Evolutionary conservation across 352 stramenopile species (phyloP).

Genomic region (Aphanomyces astaci): DNA sequence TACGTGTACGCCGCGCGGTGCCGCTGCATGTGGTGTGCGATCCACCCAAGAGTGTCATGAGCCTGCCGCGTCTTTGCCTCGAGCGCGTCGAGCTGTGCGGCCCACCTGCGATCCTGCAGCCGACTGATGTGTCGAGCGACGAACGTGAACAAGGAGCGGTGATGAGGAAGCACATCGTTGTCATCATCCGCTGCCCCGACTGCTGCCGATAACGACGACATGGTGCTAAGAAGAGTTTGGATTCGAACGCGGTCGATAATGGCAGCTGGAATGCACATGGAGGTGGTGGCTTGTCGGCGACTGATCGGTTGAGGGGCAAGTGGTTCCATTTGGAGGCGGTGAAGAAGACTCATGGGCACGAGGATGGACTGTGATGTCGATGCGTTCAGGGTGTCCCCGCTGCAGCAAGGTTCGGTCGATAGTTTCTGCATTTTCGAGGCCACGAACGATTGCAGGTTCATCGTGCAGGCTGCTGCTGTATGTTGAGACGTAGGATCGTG

Average conservation of each 20-base stretch:
- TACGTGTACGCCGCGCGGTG: not conserved
- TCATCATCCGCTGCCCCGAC: not conserved
- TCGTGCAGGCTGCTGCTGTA: not conserved
- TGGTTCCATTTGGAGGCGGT: not conserved
- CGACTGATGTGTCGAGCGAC: slow-evolving; percentile 1
- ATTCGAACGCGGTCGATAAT: slow-evolving; percentile 16
- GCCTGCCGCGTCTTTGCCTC: not conserved
- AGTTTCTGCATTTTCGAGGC: not conserved
- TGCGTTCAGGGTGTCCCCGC: too few species aligned
- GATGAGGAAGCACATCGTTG: not conserved
- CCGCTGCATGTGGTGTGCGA: not conserved
- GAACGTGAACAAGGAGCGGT: slow-evolving; percentile 11
- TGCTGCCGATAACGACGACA: not conserved
- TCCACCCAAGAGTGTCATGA: not conserved
- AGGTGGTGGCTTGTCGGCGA: not conserved
- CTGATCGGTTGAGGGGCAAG: not conserved
- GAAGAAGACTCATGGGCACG: not conserved
- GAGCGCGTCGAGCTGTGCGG: not conserved
- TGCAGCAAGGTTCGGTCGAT: too few species aligned
- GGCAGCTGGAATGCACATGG: not conserved
- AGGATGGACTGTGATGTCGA: not conserved
- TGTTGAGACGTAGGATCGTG: not conserved
- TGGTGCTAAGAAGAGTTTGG: slow-evolving; percentile 13
- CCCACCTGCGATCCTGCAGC: slow-evolving; percentile 9
- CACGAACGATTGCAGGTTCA: not conserved